Evolutionary conservation across 208 protist species (phyloP), one percentile per base, ranked within the genome.

Genomic region (Phytomonas sp.): DNA sequence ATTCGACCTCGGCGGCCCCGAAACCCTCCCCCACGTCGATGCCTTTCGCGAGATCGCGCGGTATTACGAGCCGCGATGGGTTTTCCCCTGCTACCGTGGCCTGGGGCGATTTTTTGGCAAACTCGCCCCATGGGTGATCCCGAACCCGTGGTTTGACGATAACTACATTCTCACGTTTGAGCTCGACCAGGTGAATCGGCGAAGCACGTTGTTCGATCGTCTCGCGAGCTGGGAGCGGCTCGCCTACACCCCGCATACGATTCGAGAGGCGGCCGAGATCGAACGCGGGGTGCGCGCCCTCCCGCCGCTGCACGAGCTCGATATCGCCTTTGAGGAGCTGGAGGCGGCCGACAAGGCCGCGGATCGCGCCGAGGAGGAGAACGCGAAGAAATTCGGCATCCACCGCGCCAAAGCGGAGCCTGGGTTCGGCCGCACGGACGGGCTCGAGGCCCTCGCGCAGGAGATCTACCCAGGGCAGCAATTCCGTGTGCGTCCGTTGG

Each of bases 381-480:
- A 85, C 30, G 91, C 91, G 20, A 92, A 85, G 78, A 88, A 80
- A 70, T 92, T 82, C 73, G 88, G 91, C 60, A 91, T 96, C 65
- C 79, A 96, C 72, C 91, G 91, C 63, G 84, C 87, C n/a, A 94
- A 94, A 80, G 91, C 91, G 28, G 91, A 96, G 78, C 91, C 91
- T 30, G 91, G 91, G 65, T 96, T 94, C 73, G 91, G 91, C 70
- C 91, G 88, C 68, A 85, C 78, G 4, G 91, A 96, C 72, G 91
- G 91, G 68, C 80, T 96, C 53, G 91, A 96, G 78, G 84, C 85
- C 6, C 85, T 96, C 32, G 91, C 88, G 23, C 91, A 96, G 75
- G 91, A 96, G 65, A 96, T 96, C 43, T 96, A 96, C 79, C 91
- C 91, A 6, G 91, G 88, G 68, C 91, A 96, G 75, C 91, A 96